Conservation (phyloP, 495 filamentous ascomycete genomes). For the Podospora pseudoanserina region DNA sequence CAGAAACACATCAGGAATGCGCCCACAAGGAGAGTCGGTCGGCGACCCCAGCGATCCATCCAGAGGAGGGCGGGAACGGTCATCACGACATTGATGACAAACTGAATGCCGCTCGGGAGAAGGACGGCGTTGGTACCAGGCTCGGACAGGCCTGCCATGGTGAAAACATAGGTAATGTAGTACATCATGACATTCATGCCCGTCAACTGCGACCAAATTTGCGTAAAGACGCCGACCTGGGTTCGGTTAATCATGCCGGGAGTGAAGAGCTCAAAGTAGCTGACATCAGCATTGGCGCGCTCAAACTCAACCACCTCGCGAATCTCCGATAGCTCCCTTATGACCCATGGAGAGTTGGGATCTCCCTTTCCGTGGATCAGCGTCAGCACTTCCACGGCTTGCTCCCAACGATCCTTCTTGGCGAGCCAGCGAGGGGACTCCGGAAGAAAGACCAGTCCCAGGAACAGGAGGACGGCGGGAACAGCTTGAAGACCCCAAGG, state of each 20-base stretch:
- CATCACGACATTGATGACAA: slow-evolving; percentile 64
- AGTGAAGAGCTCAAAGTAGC: slow-evolving; percentile 66
- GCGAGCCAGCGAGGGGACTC: slow-evolving; percentile 79
- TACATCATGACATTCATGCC: slow-evolving; percentile 81
- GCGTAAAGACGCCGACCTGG: slow-evolving; percentile 69
- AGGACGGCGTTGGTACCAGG: slow-evolving; percentile 48
- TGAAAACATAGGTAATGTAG: slow-evolving; percentile 63
- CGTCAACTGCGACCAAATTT: slow-evolving; percentile 81
- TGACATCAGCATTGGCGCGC: slow-evolving; percentile 55
- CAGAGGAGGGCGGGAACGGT: slow-evolving; percentile 53
- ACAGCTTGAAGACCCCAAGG: slow-evolving; percentile 78
- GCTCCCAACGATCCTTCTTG: slow-evolving; percentile 70
- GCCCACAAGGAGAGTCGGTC: slow-evolving; percentile 60
- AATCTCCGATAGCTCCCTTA: slow-evolving; percentile 66
- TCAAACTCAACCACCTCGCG: slow-evolving; percentile 67
- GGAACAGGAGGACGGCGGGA: slow-evolving; percentile 61
- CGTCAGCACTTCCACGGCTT: slow-evolving; percentile 58
- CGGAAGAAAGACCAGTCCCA: slow-evolving; percentile 62
- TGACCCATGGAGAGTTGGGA: slow-evolving; percentile 56
- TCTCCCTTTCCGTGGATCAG: slow-evolving; percentile 67
- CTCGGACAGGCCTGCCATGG: slow-evolving; percentile 62
- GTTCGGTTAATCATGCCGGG: slow-evolving; percentile 72
- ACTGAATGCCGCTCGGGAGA: slow-evolving; percentile 68
- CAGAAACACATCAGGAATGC: slow-evolving; percentile 64
- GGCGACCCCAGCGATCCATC: slow-evolving; percentile 60